phyloP scores from a whole-genome alignment of 2,329 filamentous ascomycete species.

The Aureobasidium zeae region DNA sequence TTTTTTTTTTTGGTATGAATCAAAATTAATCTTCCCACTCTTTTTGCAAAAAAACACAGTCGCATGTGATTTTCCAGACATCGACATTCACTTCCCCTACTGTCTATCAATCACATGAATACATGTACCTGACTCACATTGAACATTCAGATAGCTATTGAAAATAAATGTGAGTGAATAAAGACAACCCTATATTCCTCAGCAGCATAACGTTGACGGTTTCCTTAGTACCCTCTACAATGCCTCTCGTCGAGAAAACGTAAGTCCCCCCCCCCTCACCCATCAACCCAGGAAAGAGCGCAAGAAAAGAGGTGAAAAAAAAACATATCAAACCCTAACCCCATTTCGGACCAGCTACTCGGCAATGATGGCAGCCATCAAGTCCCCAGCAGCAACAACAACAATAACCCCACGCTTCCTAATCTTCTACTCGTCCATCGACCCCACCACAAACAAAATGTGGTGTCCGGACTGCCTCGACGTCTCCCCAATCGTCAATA shows the following conservation, averaged over 20 bases:
- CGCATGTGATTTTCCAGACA: background rate
- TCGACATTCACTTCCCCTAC: too few relatives aligned
- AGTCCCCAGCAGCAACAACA: background rate
- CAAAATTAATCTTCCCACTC: constrained; percentile 1
- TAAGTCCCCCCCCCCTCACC: background rate
- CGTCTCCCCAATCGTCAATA: background rate
- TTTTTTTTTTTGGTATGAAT: too few relatives aligned
- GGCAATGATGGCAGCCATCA: constrained; percentile 6
- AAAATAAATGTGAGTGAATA: too few relatives aligned
- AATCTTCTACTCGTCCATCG: constrained; percentile 4
- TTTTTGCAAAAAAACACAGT: constrained; percentile 6
- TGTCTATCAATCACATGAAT: too few relatives aligned
- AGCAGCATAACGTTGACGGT: too few relatives aligned
- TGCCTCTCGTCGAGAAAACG: constrained; percentile 9
- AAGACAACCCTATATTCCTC: too few relatives aligned
- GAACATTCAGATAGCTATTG: too few relatives aligned
- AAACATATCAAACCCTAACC: background rate
- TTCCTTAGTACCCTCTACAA: too few relatives aligned
- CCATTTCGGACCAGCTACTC: background rate
- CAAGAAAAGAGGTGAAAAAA: background rate
- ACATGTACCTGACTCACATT: too few relatives aligned
- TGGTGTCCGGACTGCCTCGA: constrained; percentile 10
- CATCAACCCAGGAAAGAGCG: too few relatives aligned
- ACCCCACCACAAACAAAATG: constrained; percentile 4
- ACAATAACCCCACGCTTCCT: background rate